Base-by-base conservation (phyloP, 139 green algal genomes). In the Desmodesmus armatus region DNA sequence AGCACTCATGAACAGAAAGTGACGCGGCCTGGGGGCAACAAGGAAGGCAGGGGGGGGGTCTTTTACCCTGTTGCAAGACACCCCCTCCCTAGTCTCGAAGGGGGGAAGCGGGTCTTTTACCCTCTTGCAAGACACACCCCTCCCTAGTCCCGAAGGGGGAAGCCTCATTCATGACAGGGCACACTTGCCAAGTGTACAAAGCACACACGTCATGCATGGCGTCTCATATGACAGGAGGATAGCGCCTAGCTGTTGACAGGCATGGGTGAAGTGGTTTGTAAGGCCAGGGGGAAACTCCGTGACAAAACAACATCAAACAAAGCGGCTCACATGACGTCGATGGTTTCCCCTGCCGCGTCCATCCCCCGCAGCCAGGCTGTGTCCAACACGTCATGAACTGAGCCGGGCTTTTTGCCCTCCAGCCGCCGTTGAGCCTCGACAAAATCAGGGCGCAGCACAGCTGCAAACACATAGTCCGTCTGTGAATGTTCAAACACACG, bases 21-120 rank as follows among this genome's bases (percentile, higher is more conserved):
- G 76, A 31, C 76, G 76, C 1, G 76, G 76, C 76, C 76, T 82
- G 72, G n/a, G n/a, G n/a, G n/a, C n/a, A n/a, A n/a, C n/a, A n/a
- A n/a, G n/a, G n/a, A n/a, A n/a, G n/a, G n/a, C n/a, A n/a, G n/a
- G n/a, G n/a, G n/a, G n/a, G n/a, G n/a, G n/a, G n/a, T n/a, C n/a
- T n/a, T n/a, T n/a, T n/a, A n/a, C n/a, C n/a, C n/a, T n/a, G n/a
- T n/a, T n/a, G n/a, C n/a, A n/a, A n/a, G n/a, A n/a, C n/a, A n/a
- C n/a, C n/a, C n/a, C n/a, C n/a, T n/a, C n/a, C n/a, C n/a, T n/a
- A n/a, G n/a, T n/a, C n/a, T n/a, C n/a, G n/a, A n/a, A n/a, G n/a
- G n/a, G n/a, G n/a, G n/a, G n/a, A n/a, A n/a, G n/a, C n/a, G n/a
- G n/a, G n/a, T n/a, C n/a, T n/a, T n/a, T n/a, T n/a, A n/a, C n/a